Evolutionary conservation across 176 grass and related monocot species (phyloP), one percentile per base, ranked within the genome.

Genomic region (Musa beccarii): DNA sequence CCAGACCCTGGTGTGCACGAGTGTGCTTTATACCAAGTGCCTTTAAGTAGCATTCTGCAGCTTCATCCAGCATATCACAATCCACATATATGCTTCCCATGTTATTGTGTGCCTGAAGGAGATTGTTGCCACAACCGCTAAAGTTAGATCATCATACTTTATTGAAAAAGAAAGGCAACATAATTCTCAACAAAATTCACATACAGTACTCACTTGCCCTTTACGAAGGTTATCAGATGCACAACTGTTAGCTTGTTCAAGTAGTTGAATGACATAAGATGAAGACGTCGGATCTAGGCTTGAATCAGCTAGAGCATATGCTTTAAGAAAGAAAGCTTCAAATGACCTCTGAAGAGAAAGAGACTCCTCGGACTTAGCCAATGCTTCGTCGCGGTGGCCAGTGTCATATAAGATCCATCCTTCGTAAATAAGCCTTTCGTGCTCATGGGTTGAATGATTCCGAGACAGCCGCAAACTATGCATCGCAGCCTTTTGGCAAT

Each of bases 41-140:
- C 68, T 91, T 94, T 6, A 75, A 80, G 84, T 98, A 98, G 25
- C 95, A 98, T 57, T 86, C 87, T 24, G 85, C 76, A 17, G 95
- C 95, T 79, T 93, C 82, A 57, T 93, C 95, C 61, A 93, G 83
- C 86, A 93, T 84, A 71, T 98, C 90, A 54, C 88, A 93, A 28
- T 98, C 95, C 76, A 98, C 95, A 26, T 84, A 91, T 56, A 94
- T 98, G 80, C 88, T 93, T 76, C 90, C 95, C 90, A 98, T 98
- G 20, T 98, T 98, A 86, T 98, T 93, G 52, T 93, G 87, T 55
- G 95, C 95, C 95, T 98, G 69, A 66, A 81, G 79, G 84, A 10
- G 57, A 43, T 43, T 59, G 50, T 24, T 22, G 21, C 9, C 43
- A 20, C 78, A 54, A 79, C 52, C 55, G 50, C 17, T 68, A 49